A percentile compares a stretch with the other conserved stretches of the same genome.
phyloP scores from a whole-genome alignment of 176 grass and related monocot genomes.

The Dactylis glomerata region DNA sequence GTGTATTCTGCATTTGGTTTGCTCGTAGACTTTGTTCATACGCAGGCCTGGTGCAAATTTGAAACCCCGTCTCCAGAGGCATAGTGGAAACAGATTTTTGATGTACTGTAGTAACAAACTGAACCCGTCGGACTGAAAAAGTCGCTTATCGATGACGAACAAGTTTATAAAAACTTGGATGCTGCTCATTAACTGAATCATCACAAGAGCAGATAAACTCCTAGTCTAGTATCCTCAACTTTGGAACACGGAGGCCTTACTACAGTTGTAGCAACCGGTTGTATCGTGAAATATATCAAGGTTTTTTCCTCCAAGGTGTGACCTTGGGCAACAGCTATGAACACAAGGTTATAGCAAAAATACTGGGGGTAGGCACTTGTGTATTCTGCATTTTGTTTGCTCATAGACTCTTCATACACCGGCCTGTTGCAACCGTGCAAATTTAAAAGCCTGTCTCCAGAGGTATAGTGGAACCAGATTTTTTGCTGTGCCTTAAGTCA shows the following conservation, averaged over 20 bases:
- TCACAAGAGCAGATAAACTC: neutral
- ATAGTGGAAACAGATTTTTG: neutral
- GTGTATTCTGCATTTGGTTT: neutral
- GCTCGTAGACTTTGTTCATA: neutral
- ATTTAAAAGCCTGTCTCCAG: neutral
- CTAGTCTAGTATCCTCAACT: neutral
- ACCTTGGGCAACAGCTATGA: too few species aligned
- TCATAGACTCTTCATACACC: neutral
- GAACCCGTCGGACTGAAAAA: neutral
- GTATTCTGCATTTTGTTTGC: neutral
- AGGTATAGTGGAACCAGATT: neutral
- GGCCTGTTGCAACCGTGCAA: neutral
- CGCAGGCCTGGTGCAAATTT: neutral
- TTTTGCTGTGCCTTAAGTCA: neutral
- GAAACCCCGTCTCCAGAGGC: neutral
- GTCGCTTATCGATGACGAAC: neutral
- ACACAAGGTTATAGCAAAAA: too few species aligned
- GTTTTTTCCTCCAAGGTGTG: too few species aligned
- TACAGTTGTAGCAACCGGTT: neutral
- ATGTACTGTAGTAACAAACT: neutral
- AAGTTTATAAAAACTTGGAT: neutral
- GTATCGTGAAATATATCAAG: neutral
- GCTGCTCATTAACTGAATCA: neutral
- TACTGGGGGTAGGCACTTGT: too few species aligned
- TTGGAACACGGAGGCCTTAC: neutral